Evolutionary conservation across 148 eudicot species (phyloP), one percentile per base, ranked within the genome.

Genomic region (Hydrangea macrophylla): DNA sequence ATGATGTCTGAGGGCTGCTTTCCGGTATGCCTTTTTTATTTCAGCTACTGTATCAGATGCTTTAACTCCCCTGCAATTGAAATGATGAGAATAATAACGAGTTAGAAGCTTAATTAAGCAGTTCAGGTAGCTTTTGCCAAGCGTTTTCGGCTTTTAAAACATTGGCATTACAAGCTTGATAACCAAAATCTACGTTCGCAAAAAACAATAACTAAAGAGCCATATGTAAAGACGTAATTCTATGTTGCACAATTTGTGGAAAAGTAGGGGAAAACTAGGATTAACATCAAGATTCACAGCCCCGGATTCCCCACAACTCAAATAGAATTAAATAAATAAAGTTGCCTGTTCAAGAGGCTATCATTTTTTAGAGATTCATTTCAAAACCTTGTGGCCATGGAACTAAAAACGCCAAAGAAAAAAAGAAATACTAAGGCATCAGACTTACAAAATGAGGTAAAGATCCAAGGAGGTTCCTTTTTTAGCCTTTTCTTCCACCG

Each of bases 1-100:
- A 75, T 94, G 98, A 84, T 94, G 98, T 68, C 76, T 82, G 50
- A 94, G 90, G n/a, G 97, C 97, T 55, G 98, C 97, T 81, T 85
- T 90, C 60, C 90, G 75, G 75, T 94, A 94, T 59, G 97, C 98
- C 84, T 94, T 94, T 72, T 88, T 94, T 20, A 94, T 88, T 65
- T 90, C 96, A 51, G 97, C 58, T 72, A 80, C 85, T 37, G 87
- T 26, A 64, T 88, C 97, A 27, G 93, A 79, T 69, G 79, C 79
- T 69, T 87, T 90, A 42, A 81, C 67, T 70, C 96, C 98, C 80
- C 98, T 92, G 84, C 27, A 70, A 74, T 77, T 61, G 18, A 56
- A 57, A 59, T 13, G 40, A 10, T 24, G 9, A 33, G 28, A 36
- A 37, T 10, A 50, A 58, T 26, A 67, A 45, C 9, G 12, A 30